These are phyloP conservation scores for Kwoniella heveanensis DNA, from an alignment of 768 basidiomycete genomes.

Conservation along the genomic window DNA sequence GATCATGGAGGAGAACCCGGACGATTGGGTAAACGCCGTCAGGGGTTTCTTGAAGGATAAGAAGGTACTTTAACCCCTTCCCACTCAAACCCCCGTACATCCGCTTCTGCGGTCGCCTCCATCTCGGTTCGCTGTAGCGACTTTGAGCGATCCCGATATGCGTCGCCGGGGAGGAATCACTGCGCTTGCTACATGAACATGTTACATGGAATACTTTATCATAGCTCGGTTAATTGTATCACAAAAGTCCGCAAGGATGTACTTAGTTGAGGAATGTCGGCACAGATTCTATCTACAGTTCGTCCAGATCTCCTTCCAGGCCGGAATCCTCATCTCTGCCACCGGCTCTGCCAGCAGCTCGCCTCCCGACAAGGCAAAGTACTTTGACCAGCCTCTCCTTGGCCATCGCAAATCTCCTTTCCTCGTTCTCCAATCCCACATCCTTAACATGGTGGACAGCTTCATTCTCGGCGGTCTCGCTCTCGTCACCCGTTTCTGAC, in stretches of 20 bases:
- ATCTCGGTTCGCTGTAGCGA: too few species aligned
- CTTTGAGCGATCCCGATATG: too few species aligned
- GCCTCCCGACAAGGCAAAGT: constrained; percentile 33
- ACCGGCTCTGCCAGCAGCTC: constrained; percentile 33
- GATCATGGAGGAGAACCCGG: constrained; percentile 42
- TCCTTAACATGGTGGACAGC: background rate
- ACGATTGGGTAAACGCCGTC: constrained; percentile 28
- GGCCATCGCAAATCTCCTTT: constrained; percentile 29
- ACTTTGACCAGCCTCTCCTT: constrained; percentile 43
- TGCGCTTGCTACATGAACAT: too few species aligned
- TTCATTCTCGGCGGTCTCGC: constrained; percentile 8
- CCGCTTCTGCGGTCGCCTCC: too few species aligned
- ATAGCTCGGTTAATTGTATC: too few species aligned
- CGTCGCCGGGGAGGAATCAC: too few species aligned
- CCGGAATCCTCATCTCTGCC: constrained; percentile 44
- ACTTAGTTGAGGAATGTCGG: too few species aligned
- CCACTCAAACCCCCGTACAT: too few species aligned
- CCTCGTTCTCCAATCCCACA: constrained; percentile 25
- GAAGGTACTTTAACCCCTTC: constrained; percentile 6
- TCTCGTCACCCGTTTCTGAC: constrained; percentile 5
- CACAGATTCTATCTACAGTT: constrained; percentile 23
- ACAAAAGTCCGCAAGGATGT: too few species aligned
- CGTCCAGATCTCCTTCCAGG: constrained; percentile 41
- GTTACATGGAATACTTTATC: too few species aligned
- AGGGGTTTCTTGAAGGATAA: constrained; percentile 17